Evolutionary conservation across 345 rosid genomes (phyloP), one percentile per base, ranked within the genome.

Genomic region (Cardiospermum halicacabum): DNA sequence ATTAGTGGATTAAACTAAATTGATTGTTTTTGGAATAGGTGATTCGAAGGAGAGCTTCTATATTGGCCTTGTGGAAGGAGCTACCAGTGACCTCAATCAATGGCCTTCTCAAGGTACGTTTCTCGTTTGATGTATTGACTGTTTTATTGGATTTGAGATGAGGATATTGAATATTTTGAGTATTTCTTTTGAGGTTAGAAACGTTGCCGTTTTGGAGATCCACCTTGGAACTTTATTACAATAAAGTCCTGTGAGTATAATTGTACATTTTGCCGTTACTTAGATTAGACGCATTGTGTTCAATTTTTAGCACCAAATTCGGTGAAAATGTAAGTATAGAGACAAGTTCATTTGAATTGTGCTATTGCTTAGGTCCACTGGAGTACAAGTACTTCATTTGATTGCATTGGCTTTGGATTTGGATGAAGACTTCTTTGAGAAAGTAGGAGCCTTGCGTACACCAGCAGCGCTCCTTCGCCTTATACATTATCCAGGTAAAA

Each of bases 81-180:
- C 64, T 60, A 72, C 66, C 43, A 67, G 42, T 71, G 48, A 50
- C 55, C 83, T 77, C 67, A 88, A 86, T 65, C 79, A 83, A 47
- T 92, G 98, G 98, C 96, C 96, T 56, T 58, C 80, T 2, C 47
- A 78, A 78, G 94, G 97, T 88, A 67, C 34, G n/a, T 12, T 31
- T 69, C 11, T 43, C 32, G 25, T 40, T 42, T 12, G 22, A 11
- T 51, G 13, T 7, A 64, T 58, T 6, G 25, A 9, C 32, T 25
- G 11, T 13, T 13, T 10, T 31, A 34, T 34, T 34, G 9, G 10
- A 34, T 34, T 34, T 4, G 39, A 34, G 39, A 34, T 34, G 10
- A 34, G 6, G 39, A n/a, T n/a, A n/a, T n/a, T n/a, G n/a, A n/a
- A n/a, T n/a, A n/a, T n/a, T n/a, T n/a, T n/a, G n/a, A n/a, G n/a